Conservation (phyloP, 1,284 basidiomycete species). For the Thecaphora thlaspeos region DNA sequence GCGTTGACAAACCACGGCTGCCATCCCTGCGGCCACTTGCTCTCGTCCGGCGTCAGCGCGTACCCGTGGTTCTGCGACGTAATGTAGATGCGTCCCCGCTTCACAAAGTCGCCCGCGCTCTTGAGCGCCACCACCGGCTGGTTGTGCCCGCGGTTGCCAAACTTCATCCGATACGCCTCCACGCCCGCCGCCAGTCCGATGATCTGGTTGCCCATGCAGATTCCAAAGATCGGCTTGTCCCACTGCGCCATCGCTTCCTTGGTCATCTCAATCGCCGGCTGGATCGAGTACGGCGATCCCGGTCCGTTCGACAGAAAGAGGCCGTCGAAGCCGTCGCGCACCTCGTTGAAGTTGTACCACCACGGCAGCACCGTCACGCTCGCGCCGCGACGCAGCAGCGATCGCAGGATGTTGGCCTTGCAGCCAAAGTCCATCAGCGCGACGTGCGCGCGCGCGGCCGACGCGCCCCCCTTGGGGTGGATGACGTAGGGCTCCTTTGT, state of each 20-base stretch:
- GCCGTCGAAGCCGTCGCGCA: conserved; percentile 88
- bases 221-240: conserved; percentile 91
- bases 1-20: conserved; percentile 56
- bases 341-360: conserved; percentile 89
- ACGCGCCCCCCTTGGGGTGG: conserved; percentile 74
- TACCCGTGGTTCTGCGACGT: conserved; percentile 68
- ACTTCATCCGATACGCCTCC: conserved; percentile 94
- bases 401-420: conserved; percentile 94
- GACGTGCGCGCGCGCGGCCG: conserved; percentile 67
- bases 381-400: conserved; percentile 83
- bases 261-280: conserved; percentile 78
- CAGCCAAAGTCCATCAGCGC: conserved; percentile 95
- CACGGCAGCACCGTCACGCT: conserved; percentile 93
- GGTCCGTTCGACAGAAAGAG: conserved; percentile 96
- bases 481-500: conserved; percentile 81
- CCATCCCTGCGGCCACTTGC: conserved; percentile 54
- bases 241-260: conserved; percentile 76
- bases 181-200: conserved; percentile 95
- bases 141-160: conserved; percentile 98
- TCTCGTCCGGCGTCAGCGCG: conserved; percentile 43
- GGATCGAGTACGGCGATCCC: conserved; percentile 86
- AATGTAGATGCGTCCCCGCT: conserved; percentile 93
- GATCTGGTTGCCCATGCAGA: conserved; percentile 83
- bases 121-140: conserved; percentile 94
- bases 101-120: conserved; percentile 77